Evolutionary conservation across 768 basidiomycete species (phyloP), one percentile per base, ranked within the genome.

Genomic region (Boletus rufocinnamomeus): DNA sequence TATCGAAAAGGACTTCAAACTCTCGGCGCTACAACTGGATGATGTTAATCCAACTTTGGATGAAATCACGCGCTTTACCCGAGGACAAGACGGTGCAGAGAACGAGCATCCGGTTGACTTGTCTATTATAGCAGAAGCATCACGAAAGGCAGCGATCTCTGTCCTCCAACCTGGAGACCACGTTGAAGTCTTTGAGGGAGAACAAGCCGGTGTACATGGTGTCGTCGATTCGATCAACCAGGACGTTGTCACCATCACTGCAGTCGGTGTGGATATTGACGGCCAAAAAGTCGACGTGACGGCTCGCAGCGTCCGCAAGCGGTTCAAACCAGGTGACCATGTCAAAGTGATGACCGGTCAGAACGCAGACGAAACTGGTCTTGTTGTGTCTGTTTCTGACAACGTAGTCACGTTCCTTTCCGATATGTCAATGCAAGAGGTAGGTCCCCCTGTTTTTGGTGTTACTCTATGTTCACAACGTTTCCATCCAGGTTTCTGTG

Each of bases 141-240:
- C 95, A 2, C 80, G 88, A 47, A 95, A 93, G 69, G 88, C 92
- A 6, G 92, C 94, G n/a, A 89, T 94, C 35, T 84, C 91, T 13
- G 93, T 94, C 8, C 78, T 99, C n/a, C 94, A 97, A 69, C 97
- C 97, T 0, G 97, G 97, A 49, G 97, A 99, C 75, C 92, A 94
- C 63, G 87, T 99, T 47, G 97, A 99, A 71, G 93, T 98, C 16
- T 95, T 95, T 66, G 95, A 98, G 72, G 97, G 97, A 44, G 95
- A 98, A 74, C 95, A 98, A 70, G 81, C 90, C 8, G 97, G 97
- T 60, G 84, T 97, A 10, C 87, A 93, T 61, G 97, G 97, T 74
- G 84, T 90, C 13, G 93, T 99, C 28, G 93, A 95, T 59, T 88
- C 93, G 54, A 91, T 98, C 62, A 80, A 83, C 32, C 85, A 88